These are phyloP conservation scores for Naumovozyma castellii DNA, from an alignment of 805 yeast genomes.

Conservation along the genomic window DNA sequence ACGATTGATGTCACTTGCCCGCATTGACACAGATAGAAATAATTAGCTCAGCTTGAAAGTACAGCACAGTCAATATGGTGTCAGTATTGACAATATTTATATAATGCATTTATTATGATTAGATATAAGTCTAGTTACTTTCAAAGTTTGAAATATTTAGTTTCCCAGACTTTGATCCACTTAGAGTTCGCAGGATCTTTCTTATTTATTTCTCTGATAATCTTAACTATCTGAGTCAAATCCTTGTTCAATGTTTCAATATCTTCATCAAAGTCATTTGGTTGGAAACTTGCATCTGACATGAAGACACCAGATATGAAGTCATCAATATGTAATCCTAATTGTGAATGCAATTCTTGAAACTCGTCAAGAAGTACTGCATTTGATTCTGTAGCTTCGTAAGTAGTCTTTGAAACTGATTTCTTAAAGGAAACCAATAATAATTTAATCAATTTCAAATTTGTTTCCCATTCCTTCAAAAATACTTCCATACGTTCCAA, in stretches of 20 bases:
- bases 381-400: constrained; percentile 17
- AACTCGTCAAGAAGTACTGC: constrained; percentile 42
- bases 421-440: constrained; percentile 49
- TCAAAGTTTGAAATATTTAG: constrained; percentile 19
- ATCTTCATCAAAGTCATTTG: constrained; percentile 25
- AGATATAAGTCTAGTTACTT: neutral
- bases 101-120: too few relatives aligned
- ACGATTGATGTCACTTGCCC: too few relatives aligned
- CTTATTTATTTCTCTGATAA: constrained; percentile 39
- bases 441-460: constrained; percentile 43
- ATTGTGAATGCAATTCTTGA: constrained; percentile 32
- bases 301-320: constrained; percentile 48
- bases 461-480: constrained; percentile 39
- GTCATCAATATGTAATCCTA: constrained; percentile 46
- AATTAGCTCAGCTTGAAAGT: too few relatives aligned
- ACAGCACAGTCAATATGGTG: too few relatives aligned
- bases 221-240: constrained; percentile 26
- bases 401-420: constrained; percentile 39
- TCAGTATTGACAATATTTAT: too few relatives aligned
- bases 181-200: constrained; percentile 40
- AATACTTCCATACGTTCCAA: constrained; percentile 28
- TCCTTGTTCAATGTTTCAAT: constrained; percentile 19
- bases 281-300: constrained; percentile 27
- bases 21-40: too few relatives aligned
- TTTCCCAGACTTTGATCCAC: constrained; percentile 29